These are phyloP conservation scores for Cladorrhinum sp. DNA, from an alignment of 2,329 filamentous ascomycete genomes.

Conservation along the genomic window DNA sequence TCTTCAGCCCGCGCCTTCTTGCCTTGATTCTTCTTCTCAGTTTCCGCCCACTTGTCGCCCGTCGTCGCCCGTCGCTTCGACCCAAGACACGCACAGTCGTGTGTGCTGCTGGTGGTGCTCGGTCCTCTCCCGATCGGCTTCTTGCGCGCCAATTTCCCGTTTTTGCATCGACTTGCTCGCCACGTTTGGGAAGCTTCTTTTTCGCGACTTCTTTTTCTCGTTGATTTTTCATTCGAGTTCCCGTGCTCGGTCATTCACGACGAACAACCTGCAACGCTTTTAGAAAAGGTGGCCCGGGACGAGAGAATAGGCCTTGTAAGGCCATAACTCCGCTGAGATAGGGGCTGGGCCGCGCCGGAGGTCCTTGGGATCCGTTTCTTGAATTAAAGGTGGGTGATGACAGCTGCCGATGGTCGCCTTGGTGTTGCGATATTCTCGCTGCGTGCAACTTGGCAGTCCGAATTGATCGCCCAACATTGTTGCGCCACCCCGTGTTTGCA, in stretches of 20 bases:
- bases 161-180: slow-evolving; percentile 15
- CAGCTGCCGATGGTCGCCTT: not conserved
- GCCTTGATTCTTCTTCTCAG: slow-evolving; percentile 17
- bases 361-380: slow-evolving; percentile 12
- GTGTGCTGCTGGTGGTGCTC: slow-evolving; percentile 17
- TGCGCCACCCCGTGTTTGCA: not conserved
- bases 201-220: slow-evolving; percentile 16
- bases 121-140: slow-evolving; percentile 21
- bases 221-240: slow-evolving; percentile 11
- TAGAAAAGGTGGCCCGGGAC: slow-evolving; percentile 15
- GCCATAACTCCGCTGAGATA: slow-evolving; percentile 22
- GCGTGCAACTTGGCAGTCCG: slow-evolving; percentile 1
- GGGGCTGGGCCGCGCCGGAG: slow-evolving; percentile 25
- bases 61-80: slow-evolving; percentile 15
- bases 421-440: not conserved
- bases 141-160: slow-evolving; percentile 27
- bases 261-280: slow-evolving; percentile 5
- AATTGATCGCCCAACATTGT: slow-evolving; percentile 1
- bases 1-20: slow-evolving; percentile 23
- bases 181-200: slow-evolving; percentile 10
- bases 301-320: slow-evolving; percentile 20
- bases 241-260: slow-evolving; percentile 11
- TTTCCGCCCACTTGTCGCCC: slow-evolving; percentile 3
- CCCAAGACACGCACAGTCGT: slow-evolving; percentile 22
- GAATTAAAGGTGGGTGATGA: slow-evolving; percentile 24